A percentile compares a stretch with the other conserved stretches of the same genome.
Conservation (phyloP, 129 eudicot species). For the Apium graveolens region DNA sequence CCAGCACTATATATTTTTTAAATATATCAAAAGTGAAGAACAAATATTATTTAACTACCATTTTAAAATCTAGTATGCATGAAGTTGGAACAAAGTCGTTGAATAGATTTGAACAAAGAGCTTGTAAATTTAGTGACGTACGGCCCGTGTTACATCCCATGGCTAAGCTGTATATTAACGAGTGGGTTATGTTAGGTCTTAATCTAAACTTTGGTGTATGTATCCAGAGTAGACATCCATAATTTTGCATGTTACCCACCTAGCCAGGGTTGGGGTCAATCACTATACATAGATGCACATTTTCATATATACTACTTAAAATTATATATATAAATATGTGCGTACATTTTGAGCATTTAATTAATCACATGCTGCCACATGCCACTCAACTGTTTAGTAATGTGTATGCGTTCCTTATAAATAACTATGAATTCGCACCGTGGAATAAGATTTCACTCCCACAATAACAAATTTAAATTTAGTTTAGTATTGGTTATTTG, state of each 20-base stretch:
- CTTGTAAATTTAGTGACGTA: no score
- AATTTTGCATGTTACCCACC: not conserved
- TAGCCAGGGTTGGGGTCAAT: not conserved
- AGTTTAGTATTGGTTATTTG: no score
- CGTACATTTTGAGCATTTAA: not conserved
- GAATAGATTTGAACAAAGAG: no score
- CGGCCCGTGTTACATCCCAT: no score
- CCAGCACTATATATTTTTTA: not conserved
- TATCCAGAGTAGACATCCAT: not conserved
- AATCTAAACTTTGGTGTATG: not conserved
- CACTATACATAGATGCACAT: not conserved
- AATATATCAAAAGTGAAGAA: no score
- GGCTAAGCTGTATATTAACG: no score
- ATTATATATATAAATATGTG: not conserved
- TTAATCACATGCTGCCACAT: constrained; percentile 4
- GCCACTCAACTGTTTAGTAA: not conserved
- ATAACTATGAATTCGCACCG: not conserved
- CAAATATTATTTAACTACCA: no score
- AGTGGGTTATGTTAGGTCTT: not conserved
- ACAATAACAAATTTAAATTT: no score
- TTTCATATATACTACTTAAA: not conserved
- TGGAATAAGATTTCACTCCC: not conserved
- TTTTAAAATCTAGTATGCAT: no score
- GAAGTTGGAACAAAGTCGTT: no score
- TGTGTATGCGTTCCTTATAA: not conserved